phyloP scores from a whole-genome alignment of 495 filamentous ascomycete genomes.

The Aspergillus sclerotioniger region DNA sequence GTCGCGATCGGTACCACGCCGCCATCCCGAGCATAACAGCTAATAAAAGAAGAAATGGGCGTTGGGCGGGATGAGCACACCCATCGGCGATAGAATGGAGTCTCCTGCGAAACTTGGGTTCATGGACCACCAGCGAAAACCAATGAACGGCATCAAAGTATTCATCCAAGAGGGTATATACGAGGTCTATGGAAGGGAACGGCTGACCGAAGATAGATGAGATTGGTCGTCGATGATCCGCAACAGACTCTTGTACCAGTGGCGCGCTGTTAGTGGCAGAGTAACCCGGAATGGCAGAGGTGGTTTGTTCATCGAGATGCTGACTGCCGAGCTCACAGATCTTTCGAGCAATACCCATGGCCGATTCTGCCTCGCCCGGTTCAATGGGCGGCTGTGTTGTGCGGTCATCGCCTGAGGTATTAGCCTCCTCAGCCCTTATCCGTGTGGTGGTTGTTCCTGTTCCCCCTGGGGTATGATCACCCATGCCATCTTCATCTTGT shows the following conservation, averaged over 20 bases:
- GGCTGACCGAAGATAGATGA: slow-evolving; percentile 20
- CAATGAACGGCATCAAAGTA: slow-evolving; percentile 38
- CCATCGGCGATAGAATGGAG: slow-evolving; percentile 29
- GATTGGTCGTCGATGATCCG: slow-evolving; percentile 18
- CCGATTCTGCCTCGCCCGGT: slow-evolving; percentile 26
- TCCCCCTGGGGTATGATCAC: too few species aligned
- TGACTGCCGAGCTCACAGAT: slow-evolving; percentile 25
- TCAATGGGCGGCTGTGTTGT: slow-evolving; percentile 8
- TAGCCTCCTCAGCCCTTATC: not conserved
- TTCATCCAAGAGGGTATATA: slow-evolving; percentile 25
- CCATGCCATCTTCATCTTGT: too few species aligned
- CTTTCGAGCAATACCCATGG: slow-evolving; percentile 27
- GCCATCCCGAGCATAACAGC: slow-evolving; percentile 31
- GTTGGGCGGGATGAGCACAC: slow-evolving; percentile 23
- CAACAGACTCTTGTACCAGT: not conserved
- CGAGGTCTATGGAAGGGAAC: slow-evolving; percentile 22
- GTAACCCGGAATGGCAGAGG: slow-evolving; percentile 34
- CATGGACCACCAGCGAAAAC: slow-evolving; percentile 33
- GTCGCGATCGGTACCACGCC: slow-evolving; percentile 33
- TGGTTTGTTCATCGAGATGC: slow-evolving; percentile 25
- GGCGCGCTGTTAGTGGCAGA: slow-evolving; percentile 11
- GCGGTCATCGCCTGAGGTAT: not conserved
- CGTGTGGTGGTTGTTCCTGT: not conserved
- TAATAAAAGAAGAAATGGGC: slow-evolving; percentile 29
- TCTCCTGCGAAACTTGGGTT: slow-evolving; percentile 29